Conservation (phyloP, 2,329 filamentous ascomycete genomes). For the Cladophialophora carrionii region DNA sequence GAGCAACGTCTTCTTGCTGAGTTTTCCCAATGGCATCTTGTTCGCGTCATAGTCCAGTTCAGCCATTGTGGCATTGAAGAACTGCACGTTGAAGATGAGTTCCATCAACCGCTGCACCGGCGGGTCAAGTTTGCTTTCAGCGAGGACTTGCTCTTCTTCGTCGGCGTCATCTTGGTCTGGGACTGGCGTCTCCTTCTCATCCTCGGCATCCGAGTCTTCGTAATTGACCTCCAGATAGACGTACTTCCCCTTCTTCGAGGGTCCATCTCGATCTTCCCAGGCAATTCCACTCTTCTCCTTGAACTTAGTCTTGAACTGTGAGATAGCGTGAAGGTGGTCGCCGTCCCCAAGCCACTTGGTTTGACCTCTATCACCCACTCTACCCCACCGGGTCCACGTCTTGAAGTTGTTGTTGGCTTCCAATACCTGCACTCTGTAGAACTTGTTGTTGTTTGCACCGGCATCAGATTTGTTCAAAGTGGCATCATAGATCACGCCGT, state of each 20-base stretch:
- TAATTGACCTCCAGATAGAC: constrained; percentile 81
- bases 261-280: constrained; percentile 53
- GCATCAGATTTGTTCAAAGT: constrained; percentile 78
- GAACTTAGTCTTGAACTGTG: constrained; percentile 60
- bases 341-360: constrained; percentile 48
- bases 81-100: constrained; percentile 79
- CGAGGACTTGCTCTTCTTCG: constrained; percentile 37
- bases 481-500: constrained; percentile 74
- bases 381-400: constrained; percentile 78
- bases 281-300: constrained; percentile 58
- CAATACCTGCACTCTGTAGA: constrained; percentile 68
- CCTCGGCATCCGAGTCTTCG: constrained; percentile 65
- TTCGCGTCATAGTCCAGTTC: constrained; percentile 54
- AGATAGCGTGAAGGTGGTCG: constrained; percentile 47
- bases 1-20: constrained; percentile 76
- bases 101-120: constrained; percentile 71
- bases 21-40: constrained; percentile 81
- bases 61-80: constrained; percentile 63
- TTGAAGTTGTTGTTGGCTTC: constrained; percentile 47
- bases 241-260: constrained; percentile 67
- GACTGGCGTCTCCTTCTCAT: constrained; percentile 37
- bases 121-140: constrained; percentile 59
- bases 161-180: constrained; percentile 37
- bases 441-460: constrained; percentile 50
- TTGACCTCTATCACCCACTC: constrained; percentile 64